Percentiles rank a stretch among this genome's conserved stretches.
Evolutionary conservation across 2,329 filamentous ascomycete genomes (phyloP).

Genomic region (Aspergillus japonicus): DNA sequence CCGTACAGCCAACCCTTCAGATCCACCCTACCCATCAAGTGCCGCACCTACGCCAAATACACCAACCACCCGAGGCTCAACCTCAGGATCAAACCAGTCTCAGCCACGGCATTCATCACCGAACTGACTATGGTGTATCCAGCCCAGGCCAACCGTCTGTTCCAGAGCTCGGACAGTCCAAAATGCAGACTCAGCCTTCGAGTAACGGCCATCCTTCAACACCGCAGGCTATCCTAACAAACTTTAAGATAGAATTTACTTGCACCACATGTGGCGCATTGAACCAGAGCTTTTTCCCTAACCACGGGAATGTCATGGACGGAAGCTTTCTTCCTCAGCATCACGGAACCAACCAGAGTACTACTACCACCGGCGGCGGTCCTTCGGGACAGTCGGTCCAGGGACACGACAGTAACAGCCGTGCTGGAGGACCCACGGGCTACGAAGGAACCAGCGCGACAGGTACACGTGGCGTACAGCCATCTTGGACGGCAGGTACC

Average conservation of each 20-base stretch:
- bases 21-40: constrained; percentile 14
- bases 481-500: constrained; percentile 27
- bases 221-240: constrained; percentile 34
- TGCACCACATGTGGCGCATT: constrained; percentile 39
- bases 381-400: constrained; percentile 21
- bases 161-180: constrained; percentile 22
- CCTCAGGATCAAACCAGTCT: constrained; percentile 24
- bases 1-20: constrained; percentile 18
- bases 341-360: constrained; percentile 19
- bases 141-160: constrained; percentile 19
- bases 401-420: constrained; percentile 14
- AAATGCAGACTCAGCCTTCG: constrained; percentile 24
- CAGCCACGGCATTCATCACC: constrained; percentile 23
- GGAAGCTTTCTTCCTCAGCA: constrained; percentile 29
- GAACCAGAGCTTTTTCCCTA: constrained; percentile 41
- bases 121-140: constrained; percentile 24
- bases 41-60: constrained; percentile 17
- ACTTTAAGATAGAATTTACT: constrained; percentile 43
- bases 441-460: constrained; percentile 25
- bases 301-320: constrained; percentile 37
- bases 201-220: constrained; percentile 26
- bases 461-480: constrained; percentile 28
- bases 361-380: constrained; percentile 19
- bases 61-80: constrained; percentile 23
- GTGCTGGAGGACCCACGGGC: constrained; percentile 22